Percentiles rank a stretch among this genome's conserved stretches.
Evolutionary conservation across 73 alveolate species (phyloP).

Genomic region (Diophrys appendiculata): DNA sequence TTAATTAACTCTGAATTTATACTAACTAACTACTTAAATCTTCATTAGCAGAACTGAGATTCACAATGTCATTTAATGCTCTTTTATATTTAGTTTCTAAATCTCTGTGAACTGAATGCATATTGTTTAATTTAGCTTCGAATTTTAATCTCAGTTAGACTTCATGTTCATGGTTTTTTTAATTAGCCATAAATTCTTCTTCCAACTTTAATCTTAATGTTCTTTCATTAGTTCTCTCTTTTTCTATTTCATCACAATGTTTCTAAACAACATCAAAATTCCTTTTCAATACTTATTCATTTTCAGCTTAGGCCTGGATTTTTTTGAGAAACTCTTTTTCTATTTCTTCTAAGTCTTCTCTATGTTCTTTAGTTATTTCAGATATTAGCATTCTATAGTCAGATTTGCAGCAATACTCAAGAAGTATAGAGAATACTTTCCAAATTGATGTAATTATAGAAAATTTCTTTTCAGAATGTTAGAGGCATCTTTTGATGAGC

Average conservation of each 20-base stretch:
- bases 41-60: slow-evolving; percentile 4
- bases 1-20: not conserved
- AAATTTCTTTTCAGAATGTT: slow-evolving; percentile 43
- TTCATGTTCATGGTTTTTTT: slow-evolving; percentile 61
- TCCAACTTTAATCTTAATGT: slow-evolving; percentile 21
- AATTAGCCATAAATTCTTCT: slow-evolving; percentile 32
- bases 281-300: slow-evolving; percentile 13
- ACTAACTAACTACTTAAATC: not conserved
- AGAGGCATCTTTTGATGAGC: slow-evolving; percentile 37
- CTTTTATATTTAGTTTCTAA: slow-evolving; percentile 23
- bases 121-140: slow-evolving; percentile 37
- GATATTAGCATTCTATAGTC: slow-evolving; percentile 55
- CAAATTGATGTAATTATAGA: slow-evolving; percentile 47
- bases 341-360: slow-evolving; percentile 43
- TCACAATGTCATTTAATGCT: slow-evolving; percentile 27
- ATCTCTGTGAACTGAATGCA: slow-evolving; percentile 43
- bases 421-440: slow-evolving; percentile 50
- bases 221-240: slow-evolving; percentile 31
- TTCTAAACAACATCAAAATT: slow-evolving; percentile 22
- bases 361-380: slow-evolving; percentile 20
- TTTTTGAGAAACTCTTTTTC: slow-evolving; percentile 28
- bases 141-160: slow-evolving; percentile 52
- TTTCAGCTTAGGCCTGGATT: slow-evolving; percentile 14
- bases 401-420: slow-evolving; percentile 52
- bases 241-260: slow-evolving; percentile 22